Conservation (phyloP, 805 yeast species). For the Vanderwaltozyma tropicalis region DNA sequence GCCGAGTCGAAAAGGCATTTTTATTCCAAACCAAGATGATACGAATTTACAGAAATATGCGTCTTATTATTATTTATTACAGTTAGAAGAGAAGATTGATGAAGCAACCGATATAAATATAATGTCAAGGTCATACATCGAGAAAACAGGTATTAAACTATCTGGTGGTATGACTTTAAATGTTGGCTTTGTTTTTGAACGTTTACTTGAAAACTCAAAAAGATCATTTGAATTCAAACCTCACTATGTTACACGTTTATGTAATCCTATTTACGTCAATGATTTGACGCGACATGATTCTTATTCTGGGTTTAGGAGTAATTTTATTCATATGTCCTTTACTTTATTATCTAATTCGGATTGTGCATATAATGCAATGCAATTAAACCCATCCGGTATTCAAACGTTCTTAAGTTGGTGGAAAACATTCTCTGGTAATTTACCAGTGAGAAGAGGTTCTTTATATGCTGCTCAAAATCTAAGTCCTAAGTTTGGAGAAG, state of each 20-base stretch:
- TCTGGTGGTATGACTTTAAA: slow-evolving; percentile 52
- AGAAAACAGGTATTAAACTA: slow-evolving; percentile 46
- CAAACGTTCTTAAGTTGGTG: slow-evolving; percentile 76
- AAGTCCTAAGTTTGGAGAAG: slow-evolving; percentile 62
- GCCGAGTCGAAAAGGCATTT: slow-evolving; percentile 34
- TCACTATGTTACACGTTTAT: slow-evolving; percentile 48
- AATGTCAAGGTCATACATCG: slow-evolving; percentile 28
- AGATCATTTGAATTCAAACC: slow-evolving; percentile 42
- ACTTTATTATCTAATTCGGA: slow-evolving; percentile 36
- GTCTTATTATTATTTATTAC: slow-evolving; percentile 39
- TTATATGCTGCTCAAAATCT: slow-evolving; percentile 49
- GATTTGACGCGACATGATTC: slow-evolving; percentile 60
- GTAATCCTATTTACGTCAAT: slow-evolving; percentile 43
- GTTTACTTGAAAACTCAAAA: slow-evolving; percentile 27
- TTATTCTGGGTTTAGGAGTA: slow-evolving; percentile 67
- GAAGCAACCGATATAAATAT: slow-evolving; percentile 9
- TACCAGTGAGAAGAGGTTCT: slow-evolving; percentile 69
- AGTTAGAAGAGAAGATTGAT: slow-evolving; percentile 14
- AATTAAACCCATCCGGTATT: slow-evolving; percentile 62
- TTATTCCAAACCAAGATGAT: slow-evolving; percentile 35
- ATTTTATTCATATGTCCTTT: slow-evolving; percentile 66
- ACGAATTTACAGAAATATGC: slow-evolving; percentile 35
- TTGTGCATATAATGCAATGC: slow-evolving; percentile 56
- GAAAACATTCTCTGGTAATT: slow-evolving; percentile 67
- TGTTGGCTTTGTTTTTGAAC: slow-evolving; percentile 49